These are phyloP conservation scores for Pythium utonaiense DNA, from an alignment of 352 stramenopile genomes.

Conservation along the genomic window DNA sequence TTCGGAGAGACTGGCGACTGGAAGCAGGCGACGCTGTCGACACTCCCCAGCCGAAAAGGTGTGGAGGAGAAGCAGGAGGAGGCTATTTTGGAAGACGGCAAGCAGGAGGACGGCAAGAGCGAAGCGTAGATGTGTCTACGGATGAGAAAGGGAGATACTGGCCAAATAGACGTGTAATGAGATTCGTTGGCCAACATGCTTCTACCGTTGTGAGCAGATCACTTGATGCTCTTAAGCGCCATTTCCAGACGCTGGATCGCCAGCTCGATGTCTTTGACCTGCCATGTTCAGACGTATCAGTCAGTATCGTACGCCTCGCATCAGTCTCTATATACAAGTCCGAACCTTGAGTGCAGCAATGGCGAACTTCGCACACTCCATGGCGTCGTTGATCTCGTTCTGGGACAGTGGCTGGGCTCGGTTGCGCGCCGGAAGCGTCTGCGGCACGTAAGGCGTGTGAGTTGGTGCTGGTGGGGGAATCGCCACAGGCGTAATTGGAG, in stretches of 20 bases:
- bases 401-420: conserved; percentile 46
- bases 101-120: neutral
- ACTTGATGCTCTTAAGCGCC: conserved; percentile 66
- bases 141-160: too few relatives aligned
- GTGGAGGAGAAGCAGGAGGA: conserved; percentile 43
- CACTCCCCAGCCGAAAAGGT: conserved; percentile 68
- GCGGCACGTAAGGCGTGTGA: conserved; percentile 10
- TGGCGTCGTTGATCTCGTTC: conserved; percentile 77
- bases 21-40: conserved; percentile 62
- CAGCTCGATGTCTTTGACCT: conserved; percentile 83
- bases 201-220: neutral
- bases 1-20: conserved; percentile 70
- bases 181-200: neutral
- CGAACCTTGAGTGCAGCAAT: conserved; percentile 74
- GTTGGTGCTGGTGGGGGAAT: conserved; percentile 17
- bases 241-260: conserved; percentile 74
- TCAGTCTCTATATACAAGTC: neutral
- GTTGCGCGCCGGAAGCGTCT: conserved; percentile 19
- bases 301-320: neutral
- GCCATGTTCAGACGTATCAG: conserved; percentile 1
- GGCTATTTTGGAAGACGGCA: neutral
- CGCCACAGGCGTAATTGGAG: neutral
- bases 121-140: too few relatives aligned
- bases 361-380: conserved; percentile 82
- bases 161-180: conserved; percentile 12